A percentile compares a stretch with the other conserved stretches of the same genome.
Conservation (phyloP, 2,329 filamentous ascomycete species). For the Sclerotinia sclerotiorum region DNA sequence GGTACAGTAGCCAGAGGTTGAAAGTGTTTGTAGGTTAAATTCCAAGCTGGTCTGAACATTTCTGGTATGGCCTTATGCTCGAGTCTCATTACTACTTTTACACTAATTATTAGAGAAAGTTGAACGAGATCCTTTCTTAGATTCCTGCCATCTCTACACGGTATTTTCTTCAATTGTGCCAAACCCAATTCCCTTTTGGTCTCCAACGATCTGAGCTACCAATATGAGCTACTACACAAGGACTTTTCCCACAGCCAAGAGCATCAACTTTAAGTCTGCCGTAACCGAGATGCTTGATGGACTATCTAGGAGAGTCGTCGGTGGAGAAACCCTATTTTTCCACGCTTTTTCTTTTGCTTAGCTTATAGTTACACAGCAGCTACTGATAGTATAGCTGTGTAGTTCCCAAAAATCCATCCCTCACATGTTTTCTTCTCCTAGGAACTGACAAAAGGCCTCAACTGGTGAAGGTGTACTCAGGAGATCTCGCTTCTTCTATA, state of each 20-base stretch:
- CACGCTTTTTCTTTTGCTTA: not conserved
- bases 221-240: not conserved
- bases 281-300: not conserved
- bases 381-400: not conserved
- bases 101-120: too few relatives aligned
- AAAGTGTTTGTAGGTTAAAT: too few relatives aligned
- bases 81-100: too few relatives aligned
- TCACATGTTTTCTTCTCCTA: not conserved
- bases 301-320: not conserved
- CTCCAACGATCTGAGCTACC: not conserved
- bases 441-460: not conserved
- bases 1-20: too few relatives aligned
- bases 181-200: not conserved
- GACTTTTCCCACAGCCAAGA: not conserved
- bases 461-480: not conserved
- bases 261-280: not conserved
- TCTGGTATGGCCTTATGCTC: too few relatives aligned
- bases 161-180: not conserved
- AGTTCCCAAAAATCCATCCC: not conserved
- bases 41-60: too few relatives aligned
- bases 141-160: too few relatives aligned
- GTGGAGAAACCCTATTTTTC: not conserved
- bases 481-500: not conserved
- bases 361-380: not conserved
- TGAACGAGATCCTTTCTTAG: not conserved